A percentile compares a stretch with the other conserved stretches of the same genome.
These are phyloP conservation scores for Lipomyces orientalis DNA, from an alignment of 805 yeast genomes.

Conservation along the genomic window DNA sequence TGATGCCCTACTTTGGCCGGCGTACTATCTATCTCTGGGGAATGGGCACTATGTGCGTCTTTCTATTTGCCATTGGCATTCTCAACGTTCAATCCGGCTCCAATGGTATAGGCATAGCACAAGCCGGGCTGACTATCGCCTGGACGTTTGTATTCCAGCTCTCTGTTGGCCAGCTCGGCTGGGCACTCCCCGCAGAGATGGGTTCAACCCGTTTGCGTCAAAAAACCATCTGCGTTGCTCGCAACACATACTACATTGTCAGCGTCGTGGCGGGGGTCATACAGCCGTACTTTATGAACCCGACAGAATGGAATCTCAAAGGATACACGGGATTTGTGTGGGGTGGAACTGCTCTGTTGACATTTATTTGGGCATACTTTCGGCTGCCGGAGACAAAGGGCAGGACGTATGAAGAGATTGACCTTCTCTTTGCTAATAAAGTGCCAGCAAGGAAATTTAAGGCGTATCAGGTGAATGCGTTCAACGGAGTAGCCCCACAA, in stretches of 20 bases:
- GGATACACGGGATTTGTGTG: slow-evolving; percentile 57
- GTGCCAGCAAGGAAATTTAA: slow-evolving; percentile 42
- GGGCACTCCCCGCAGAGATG: slow-evolving; percentile 51
- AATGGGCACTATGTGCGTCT: slow-evolving; percentile 12
- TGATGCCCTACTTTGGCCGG: slow-evolving; percentile 41
- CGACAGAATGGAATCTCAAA: slow-evolving; percentile 53
- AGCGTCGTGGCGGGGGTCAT: slow-evolving; percentile 37
- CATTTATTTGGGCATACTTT: slow-evolving; percentile 54
- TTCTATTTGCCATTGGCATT: slow-evolving; percentile 31
- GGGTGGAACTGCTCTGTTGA: slow-evolving; percentile 48
- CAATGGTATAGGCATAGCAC: slow-evolving; percentile 10
- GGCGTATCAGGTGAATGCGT: slow-evolving; percentile 34
- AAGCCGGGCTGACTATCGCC: slow-evolving; percentile 45
- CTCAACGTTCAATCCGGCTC: slow-evolving; percentile 25
- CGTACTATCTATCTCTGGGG: slow-evolving; percentile 35
- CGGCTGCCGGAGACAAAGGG: slow-evolving; percentile 65
- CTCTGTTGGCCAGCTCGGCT: slow-evolving; percentile 54
- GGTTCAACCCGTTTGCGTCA: slow-evolving; percentile 52
- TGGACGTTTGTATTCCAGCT: slow-evolving; percentile 55
- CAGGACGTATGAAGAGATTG: slow-evolving; percentile 52
- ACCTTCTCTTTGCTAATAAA: slow-evolving; percentile 51
- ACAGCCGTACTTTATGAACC: slow-evolving; percentile 58
- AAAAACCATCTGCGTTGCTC: slow-evolving; percentile 52
- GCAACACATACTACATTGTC: slow-evolving; percentile 42
- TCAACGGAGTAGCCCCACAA: no score